Evolutionary conservation across 2,329 filamentous ascomycete genomes (phyloP).

Genomic region (Incumbomyces lentus): DNA sequence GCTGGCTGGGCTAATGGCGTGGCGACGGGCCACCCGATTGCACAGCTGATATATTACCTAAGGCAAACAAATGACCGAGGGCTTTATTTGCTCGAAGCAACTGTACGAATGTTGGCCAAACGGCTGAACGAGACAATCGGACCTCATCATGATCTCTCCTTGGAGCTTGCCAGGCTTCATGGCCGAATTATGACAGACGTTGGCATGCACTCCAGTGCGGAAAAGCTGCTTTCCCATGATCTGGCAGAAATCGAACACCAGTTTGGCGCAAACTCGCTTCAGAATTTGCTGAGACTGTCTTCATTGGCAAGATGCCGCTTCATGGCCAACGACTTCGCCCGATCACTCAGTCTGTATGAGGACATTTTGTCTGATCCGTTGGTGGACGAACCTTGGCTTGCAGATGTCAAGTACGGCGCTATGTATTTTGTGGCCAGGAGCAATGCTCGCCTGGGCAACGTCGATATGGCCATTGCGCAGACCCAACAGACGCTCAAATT

Average conservation of each 20-base stretch:
- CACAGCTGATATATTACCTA: neutral
- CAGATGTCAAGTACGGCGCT: constrained; percentile 4
- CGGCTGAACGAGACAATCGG: neutral
- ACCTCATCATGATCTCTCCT: neutral
- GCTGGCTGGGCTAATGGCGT: neutral
- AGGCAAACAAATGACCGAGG: constrained; percentile 1
- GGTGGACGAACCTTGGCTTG: neutral
- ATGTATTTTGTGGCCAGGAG: constrained; percentile 5
- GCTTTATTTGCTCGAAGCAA: neutral
- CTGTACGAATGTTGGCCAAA: neutral
- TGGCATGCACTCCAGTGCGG: constrained; percentile 1
- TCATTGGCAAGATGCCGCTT: constrained; percentile 1
- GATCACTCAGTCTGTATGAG: neutral
- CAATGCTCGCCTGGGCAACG: constrained; percentile 2
- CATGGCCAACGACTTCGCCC: neutral
- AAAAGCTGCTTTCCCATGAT: constrained; percentile 1
- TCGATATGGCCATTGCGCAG: neutral
- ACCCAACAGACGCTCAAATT: neutral
- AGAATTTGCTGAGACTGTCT: constrained; percentile 2
- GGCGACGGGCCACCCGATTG: neutral
- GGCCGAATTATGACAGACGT: constrained; percentile 1
- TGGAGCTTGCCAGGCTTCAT: constrained; percentile 1
- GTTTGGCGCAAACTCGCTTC: neutral
- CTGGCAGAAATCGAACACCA: neutral
- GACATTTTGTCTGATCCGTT: neutral